These are phyloP conservation scores for Rutstroemia sp. DNA, from an alignment of 2,329 filamentous ascomycete genomes.

Conservation along the genomic window DNA sequence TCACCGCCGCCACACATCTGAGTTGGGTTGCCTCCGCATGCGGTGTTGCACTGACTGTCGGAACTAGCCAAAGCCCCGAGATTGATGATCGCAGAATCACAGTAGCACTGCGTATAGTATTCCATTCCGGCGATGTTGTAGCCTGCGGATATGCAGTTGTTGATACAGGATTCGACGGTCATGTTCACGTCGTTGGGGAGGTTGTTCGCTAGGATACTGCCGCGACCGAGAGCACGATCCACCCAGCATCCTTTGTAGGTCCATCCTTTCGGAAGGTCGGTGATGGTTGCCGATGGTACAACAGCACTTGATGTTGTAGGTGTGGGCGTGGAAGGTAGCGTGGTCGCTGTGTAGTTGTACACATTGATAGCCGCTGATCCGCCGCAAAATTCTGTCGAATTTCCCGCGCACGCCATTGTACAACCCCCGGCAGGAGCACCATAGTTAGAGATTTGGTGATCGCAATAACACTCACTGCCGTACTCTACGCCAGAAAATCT, in stretches of 20 bases:
- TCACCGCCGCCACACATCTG: conserved; percentile 30
- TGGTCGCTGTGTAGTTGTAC: conserved; percentile 14
- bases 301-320: not conserved
- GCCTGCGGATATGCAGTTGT: conserved; percentile 28
- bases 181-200: conserved; percentile 11
- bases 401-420: conserved; percentile 21
- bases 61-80: conserved; percentile 16
- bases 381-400: conserved; percentile 28
- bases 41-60: conserved; percentile 30
- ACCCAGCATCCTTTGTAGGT: conserved; percentile 21
- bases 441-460: conserved; percentile 9
- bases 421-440: conserved; percentile 14
- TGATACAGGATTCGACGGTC: conserved; percentile 18
- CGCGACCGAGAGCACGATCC: conserved; percentile 16
- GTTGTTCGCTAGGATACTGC: conserved; percentile 13
- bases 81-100: conserved; percentile 21
- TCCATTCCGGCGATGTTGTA: conserved; percentile 30
- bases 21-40: conserved; percentile 22
- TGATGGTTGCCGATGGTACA: conserved; percentile 9
- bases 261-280: conserved; percentile 19
- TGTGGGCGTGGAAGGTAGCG: conserved; percentile 5
- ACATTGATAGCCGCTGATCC: conserved; percentile 22
- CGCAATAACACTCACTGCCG: conserved; percentile 24
- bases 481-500: conserved; percentile 30
- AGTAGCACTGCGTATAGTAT: conserved; percentile 28